These are phyloP conservation scores for Kodamaea ohmeri DNA, from an alignment of 1,139 yeast species.

Conservation along the genomic window DNA sequence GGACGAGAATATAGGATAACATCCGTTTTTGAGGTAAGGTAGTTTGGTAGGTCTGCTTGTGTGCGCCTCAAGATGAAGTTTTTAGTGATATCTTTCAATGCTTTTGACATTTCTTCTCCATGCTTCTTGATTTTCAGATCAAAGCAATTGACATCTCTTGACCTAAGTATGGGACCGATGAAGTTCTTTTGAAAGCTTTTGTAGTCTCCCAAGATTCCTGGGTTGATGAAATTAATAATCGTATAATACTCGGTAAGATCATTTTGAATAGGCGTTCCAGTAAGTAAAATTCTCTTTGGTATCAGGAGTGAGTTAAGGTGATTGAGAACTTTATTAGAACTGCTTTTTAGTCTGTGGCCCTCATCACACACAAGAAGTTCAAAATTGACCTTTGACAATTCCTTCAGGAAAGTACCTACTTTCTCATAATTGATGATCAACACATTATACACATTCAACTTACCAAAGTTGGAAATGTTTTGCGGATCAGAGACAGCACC, in stretches of 20 bases:
- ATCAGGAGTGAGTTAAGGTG: conserved; percentile 57
- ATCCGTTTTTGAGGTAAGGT: conserved; percentile 77
- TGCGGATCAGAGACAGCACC: conserved; percentile 49
- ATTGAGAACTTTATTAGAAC: conserved; percentile 65
- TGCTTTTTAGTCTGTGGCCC: conserved; percentile 82
- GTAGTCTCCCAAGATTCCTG: conserved; percentile 70
- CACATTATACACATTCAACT: conserved; percentile 74
- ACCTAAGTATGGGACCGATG: conserved; percentile 67
- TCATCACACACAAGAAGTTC: conserved; percentile 91
- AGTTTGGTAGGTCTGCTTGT: conserved; percentile 53
- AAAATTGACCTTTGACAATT: conserved; percentile 48
- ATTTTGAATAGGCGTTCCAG: conserved; percentile 96
- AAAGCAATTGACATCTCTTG: conserved; percentile 70
- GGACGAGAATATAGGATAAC: conserved; percentile 79
- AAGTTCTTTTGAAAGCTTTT: conserved; percentile 62
- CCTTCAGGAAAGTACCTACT: conserved; percentile 55
- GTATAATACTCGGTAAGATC: conserved; percentile 82
- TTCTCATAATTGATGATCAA: conserved; percentile 87
- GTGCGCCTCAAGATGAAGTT: conserved; percentile 77
- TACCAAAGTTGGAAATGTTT: conserved; percentile 59
- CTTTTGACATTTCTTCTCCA: conserved; percentile 64
- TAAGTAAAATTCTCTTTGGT: conserved; percentile 58
- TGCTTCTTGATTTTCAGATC: conserved; percentile 45
- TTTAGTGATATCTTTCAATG: conserved; percentile 60
- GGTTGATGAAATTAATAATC: conserved; percentile 79